Percentiles rank a stretch among this genome's conserved stretches.
phyloP scores from a whole-genome alignment of 2,329 filamentous ascomycete genomes.

The Chalaropsis thielavioides region DNA sequence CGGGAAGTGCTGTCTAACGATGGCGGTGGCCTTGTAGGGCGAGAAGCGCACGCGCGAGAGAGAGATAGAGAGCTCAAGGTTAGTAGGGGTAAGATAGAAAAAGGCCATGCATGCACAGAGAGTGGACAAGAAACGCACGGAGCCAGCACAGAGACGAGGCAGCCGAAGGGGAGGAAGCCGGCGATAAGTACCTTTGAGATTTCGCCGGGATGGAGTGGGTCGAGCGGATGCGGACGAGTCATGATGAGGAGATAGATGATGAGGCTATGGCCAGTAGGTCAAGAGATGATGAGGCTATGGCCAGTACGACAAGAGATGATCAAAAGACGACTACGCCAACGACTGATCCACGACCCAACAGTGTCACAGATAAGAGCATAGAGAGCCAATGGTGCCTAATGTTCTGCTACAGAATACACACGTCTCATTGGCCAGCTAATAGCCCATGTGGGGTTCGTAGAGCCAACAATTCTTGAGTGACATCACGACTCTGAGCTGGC shows the following conservation, averaged over 20 bases:
- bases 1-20: conserved; percentile 14
- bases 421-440: not conserved
- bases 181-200: conserved; percentile 19
- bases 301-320: no score
- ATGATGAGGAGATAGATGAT: no score
- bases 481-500: not conserved
- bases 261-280: no score
- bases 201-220: conserved; percentile 22
- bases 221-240: conserved; percentile 21
- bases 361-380: no score
- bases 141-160: not conserved
- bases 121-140: conserved; percentile 9
- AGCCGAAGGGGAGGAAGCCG: no score
- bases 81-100: no score
- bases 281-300: no score
- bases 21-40: conserved; percentile 1
- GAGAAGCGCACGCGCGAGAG: not conserved
- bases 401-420: no score
- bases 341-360: no score
- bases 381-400: no score
- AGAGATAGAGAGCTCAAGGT: no score
- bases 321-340: not conserved
- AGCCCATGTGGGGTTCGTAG: not conserved
- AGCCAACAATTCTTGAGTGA: not conserved
- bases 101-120: no score